Evolutionary conservation across 2,329 filamentous ascomycete species (phyloP), one percentile per base, ranked within the genome.

Genomic region (Talaromyces sp.): DNA sequence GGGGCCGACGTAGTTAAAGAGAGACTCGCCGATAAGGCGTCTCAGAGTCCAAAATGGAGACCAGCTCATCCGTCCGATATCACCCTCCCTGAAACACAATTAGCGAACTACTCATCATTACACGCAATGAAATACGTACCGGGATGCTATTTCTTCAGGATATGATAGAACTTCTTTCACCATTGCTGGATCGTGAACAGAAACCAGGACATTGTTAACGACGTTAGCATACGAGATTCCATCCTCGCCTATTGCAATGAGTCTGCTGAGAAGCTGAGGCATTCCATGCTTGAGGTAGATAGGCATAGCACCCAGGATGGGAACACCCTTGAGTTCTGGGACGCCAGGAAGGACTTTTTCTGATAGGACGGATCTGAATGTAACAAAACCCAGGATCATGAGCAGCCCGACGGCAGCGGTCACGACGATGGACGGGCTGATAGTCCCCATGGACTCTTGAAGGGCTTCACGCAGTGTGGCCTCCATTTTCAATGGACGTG

Each of bases 211-310:
- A 13, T 56, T 56, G 41, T 56, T 56, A n/a, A 56, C 53, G 13
- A 56, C 53, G 17, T 56, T 56, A 25, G 43, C 53, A 40, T 56
- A 56, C 21, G 53, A 56, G 17, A 56, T 56, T 13, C 53, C 53
- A n/a, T 56, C 53, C 15, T 56, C 53, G 17, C 53, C 53, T 36
- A 43, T 35, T 28, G 53, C 53, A 28, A 56, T 56, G 13, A 48
- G 53, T 37, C 31, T 48, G 0, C 53, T 35, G 13, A 56, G 53
- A 36, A 56, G 41, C 7, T 56, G 39, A 22, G 53, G 53, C 53
- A 56, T 56, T 46, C 53, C 53, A 39, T 56, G 40, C 33, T 56
- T 48, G 53, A 56, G 40, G 36, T 56, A 56, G 40, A 56, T 56
- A 2, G 53, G 53, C 53, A 56, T 56, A 15, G 53, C 53, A 25